Evolutionary conservation across 441 rosid genomes (phyloP).

Genomic region (Capsella rubella): DNA sequence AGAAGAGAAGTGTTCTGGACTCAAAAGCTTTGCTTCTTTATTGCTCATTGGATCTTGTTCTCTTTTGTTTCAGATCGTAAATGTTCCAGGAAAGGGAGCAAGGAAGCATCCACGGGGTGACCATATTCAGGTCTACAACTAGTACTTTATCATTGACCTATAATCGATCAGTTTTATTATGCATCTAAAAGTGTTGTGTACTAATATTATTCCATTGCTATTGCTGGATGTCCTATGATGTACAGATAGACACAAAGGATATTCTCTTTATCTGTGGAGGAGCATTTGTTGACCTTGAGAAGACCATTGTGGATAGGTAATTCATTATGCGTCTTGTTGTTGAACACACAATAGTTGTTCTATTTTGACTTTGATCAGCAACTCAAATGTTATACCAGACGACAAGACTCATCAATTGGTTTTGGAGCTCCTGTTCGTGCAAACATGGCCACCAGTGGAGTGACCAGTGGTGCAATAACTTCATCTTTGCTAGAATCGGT

Average conservation of each 20-base stretch:
- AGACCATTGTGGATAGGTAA: conserved; percentile 94
- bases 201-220: neutral
- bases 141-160: neutral
- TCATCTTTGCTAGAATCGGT: conserved; percentile 94
- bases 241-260: conserved; percentile 90
- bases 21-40: conserved; percentile 24
- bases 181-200: conserved; percentile 1
- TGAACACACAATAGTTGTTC: conserved; percentile 1
- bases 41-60: conserved; percentile 31
- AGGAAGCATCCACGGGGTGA: conserved; percentile 99
- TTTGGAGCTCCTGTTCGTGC: conserved; percentile 99
- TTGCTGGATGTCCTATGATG: conserved; percentile 26
- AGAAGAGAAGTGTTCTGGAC: neutral
- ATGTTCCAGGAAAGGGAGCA: conserved; percentile 98
- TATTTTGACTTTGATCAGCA: conserved; percentile 36
- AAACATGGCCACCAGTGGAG: conserved; percentile 82
- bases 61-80: conserved; percentile 68
- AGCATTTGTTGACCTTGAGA: conserved; percentile 93
- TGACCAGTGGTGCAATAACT: conserved; percentile 69
- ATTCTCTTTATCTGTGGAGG: conserved; percentile 97
- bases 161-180: neutral
- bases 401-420: conserved; percentile 94
- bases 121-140: conserved; percentile 79
- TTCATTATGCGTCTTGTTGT: conserved; percentile 23
- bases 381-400: conserved; percentile 55